Percentiles rank a stretch among this genome's conserved stretches.
Evolutionary conservation across 1,284 basidiomycete genomes (phyloP).

Genomic region (Chondrostereum purpureum): DNA sequence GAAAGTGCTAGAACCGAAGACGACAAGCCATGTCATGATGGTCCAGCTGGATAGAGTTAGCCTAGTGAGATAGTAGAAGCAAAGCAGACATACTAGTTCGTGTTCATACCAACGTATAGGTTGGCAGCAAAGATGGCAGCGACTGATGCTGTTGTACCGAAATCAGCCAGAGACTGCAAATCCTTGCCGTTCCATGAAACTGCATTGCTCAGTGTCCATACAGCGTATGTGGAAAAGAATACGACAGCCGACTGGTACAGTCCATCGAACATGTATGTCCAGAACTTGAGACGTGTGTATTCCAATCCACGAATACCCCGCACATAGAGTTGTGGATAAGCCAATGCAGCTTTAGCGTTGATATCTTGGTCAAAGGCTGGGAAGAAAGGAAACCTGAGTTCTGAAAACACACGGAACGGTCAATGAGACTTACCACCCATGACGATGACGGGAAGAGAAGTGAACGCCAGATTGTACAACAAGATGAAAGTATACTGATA

Average conservation of each 20-base stretch:
- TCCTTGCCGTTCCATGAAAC: slow-evolving; percentile 69
- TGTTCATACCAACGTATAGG: slow-evolving; percentile 83
- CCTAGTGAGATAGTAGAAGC: slow-evolving; percentile 12
- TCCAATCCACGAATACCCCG: slow-evolving; percentile 90
- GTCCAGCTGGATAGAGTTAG: slow-evolving; percentile 81
- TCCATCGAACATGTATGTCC: slow-evolving; percentile 92
- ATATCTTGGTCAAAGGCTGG: slow-evolving; percentile 93
- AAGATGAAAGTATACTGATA: slow-evolving; percentile 95
- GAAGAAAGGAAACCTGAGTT: slow-evolving; percentile 7
- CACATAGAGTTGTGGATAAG: slow-evolving; percentile 91
- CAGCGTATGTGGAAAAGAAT: slow-evolving; percentile 85
- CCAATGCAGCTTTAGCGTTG: slow-evolving; percentile 83
- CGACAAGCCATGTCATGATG: slow-evolving; percentile 74
- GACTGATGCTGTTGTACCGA: slow-evolving; percentile 89
- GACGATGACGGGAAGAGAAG: slow-evolving; percentile 86
- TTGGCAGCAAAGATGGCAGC: slow-evolving; percentile 87
- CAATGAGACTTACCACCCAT: slow-evolving; percentile 65
- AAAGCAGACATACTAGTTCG: slow-evolving; percentile 62
- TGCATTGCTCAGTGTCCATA: slow-evolving; percentile 61
- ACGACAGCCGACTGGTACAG: slow-evolving; percentile 88
- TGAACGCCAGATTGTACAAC: slow-evolving; percentile 90
- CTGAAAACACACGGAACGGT: slow-evolving; percentile 8
- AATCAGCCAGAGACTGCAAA: slow-evolving; percentile 77
- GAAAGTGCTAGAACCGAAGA: slow-evolving; percentile 72
- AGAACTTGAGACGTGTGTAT: slow-evolving; percentile 90